phyloP scores from a whole-genome alignment of 2,329 filamentous ascomycete species.

The Hypoxylon rubiginosum region DNA sequence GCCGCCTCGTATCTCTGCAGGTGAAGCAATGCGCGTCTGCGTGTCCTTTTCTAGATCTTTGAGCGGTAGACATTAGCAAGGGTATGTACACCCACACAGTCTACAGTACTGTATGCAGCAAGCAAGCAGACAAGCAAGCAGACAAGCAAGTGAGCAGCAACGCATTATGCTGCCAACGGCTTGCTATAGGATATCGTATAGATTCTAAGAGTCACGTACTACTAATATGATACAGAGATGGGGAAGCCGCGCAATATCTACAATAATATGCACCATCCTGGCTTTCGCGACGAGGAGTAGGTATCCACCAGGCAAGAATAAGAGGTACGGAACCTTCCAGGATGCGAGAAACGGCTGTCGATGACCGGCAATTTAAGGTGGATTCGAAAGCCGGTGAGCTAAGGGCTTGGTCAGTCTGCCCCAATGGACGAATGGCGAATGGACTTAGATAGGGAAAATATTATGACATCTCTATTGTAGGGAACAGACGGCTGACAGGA shows the following conservation, averaged over 20 bases:
- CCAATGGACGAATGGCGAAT: slow-evolving; percentile 33
- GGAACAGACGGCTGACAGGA: slow-evolving; percentile 34
- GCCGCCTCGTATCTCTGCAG: slow-evolving; percentile 43
- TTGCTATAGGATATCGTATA: slow-evolving; percentile 25
- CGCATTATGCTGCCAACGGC: slow-evolving; percentile 23
- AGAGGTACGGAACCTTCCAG: slow-evolving; percentile 28
- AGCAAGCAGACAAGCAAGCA: too few species aligned
- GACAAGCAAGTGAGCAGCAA: slow-evolving; percentile 8
- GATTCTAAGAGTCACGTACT: not conserved
- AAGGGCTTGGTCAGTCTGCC: slow-evolving; percentile 20
- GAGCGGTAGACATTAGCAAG: slow-evolving; percentile 34
- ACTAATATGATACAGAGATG: slow-evolving; percentile 7
- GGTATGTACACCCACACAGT: slow-evolving; percentile 41
- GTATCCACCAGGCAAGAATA: slow-evolving; percentile 13
- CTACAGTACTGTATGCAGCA: slow-evolving; percentile 32
- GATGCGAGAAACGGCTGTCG: slow-evolving; percentile 22
- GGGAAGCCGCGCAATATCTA: slow-evolving; percentile 17
- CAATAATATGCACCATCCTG: slow-evolving; percentile 36
- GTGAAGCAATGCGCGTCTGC: slow-evolving; percentile 42
- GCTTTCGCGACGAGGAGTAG: slow-evolving; percentile 26
- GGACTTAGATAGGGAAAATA: slow-evolving; percentile 31
- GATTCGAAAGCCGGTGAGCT: slow-evolving; percentile 31
- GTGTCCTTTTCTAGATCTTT: slow-evolving; percentile 42
- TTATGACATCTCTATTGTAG: slow-evolving; percentile 34
- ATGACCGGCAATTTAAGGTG: slow-evolving; percentile 28